Evolutionary conservation across 768 basidiomycete genomes (phyloP).

Genomic region (Suillus fuscotomentosus): DNA sequence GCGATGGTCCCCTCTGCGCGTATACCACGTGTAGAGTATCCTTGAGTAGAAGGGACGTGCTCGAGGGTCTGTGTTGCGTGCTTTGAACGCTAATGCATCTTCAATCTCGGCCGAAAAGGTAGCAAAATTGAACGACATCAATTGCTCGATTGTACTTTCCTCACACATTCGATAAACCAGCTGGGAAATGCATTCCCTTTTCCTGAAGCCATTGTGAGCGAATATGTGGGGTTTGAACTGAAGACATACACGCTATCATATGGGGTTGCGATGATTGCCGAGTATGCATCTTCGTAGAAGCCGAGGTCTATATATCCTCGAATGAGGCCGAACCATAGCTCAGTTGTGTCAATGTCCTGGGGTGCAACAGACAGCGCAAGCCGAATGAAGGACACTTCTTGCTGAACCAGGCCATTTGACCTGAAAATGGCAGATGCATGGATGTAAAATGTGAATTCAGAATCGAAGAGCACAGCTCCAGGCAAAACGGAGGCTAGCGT

Average conservation of each 20-base stretch:
- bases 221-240: slow-evolving; percentile 7
- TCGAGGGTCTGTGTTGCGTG: slow-evolving; percentile 89
- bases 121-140: slow-evolving; percentile 82
- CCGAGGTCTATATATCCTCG: slow-evolving; percentile 71
- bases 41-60: slow-evolving; percentile 82
- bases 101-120: slow-evolving; percentile 87
- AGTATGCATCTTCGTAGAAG: slow-evolving; percentile 86
- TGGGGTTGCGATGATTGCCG: slow-evolving; percentile 69
- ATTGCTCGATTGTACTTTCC: slow-evolving; percentile 70
- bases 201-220: slow-evolving; percentile 44
- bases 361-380: slow-evolving; percentile 75
- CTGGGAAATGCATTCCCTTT: slow-evolving; percentile 77
- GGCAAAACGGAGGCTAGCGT: slow-evolving; percentile 65
- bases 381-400: slow-evolving; percentile 75
- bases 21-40: slow-evolving; percentile 94
- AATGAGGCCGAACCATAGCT: slow-evolving; percentile 81
- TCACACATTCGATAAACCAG: slow-evolving; percentile 94
- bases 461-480: slow-evolving; percentile 50
- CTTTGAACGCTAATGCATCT: slow-evolving; percentile 85
- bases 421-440: slow-evolving; percentile 79
- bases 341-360: slow-evolving; percentile 49
- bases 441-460: slow-evolving; percentile 72
- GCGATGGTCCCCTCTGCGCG: slow-evolving; percentile 83
- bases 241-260: slow-evolving; percentile 74
- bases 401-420: slow-evolving; percentile 45